phyloP scores from a whole-genome alignment of 495 filamentous ascomycete genomes.

The Hyaloscypha bicolor region DNA sequence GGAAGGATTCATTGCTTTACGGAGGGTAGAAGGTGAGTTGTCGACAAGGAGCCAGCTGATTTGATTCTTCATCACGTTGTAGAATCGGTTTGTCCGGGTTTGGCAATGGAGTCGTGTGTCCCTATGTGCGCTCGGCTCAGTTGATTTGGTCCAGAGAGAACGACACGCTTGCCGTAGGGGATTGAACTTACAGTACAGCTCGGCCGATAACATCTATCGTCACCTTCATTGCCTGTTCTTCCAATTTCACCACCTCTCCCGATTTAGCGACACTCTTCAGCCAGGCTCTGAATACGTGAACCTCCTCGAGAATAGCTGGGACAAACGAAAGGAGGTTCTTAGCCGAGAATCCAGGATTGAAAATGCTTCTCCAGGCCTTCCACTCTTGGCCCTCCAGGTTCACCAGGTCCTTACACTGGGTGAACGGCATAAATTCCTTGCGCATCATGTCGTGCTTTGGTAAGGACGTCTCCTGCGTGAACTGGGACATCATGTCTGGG shows the following conservation, averaged over 20 bases:
- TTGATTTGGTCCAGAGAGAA: no score
- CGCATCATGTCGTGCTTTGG: constrained; percentile 37
- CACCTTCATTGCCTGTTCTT: constrained; percentile 37
- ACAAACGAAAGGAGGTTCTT: constrained; percentile 45
- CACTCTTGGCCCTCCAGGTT: not conserved
- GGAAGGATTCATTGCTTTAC: constrained; percentile 17
- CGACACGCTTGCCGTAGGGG: no score
- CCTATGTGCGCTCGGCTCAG: not conserved
- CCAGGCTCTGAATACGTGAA: constrained; percentile 36
- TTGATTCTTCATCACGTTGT: constrained; percentile 6
- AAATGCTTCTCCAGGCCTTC: constrained; percentile 20
- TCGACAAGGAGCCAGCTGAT: constrained; percentile 1
- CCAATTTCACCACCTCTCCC: constrained; percentile 38
- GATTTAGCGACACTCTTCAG: constrained; percentile 33
- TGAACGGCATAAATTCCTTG: constrained; percentile 38
- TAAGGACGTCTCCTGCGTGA: constrained; percentile 36
- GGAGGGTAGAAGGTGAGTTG: constrained; percentile 1
- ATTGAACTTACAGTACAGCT: constrained; percentile 37
- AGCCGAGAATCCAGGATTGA: constrained; percentile 50
- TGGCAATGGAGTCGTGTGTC: not conserved
- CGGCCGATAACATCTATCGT: constrained; percentile 49
- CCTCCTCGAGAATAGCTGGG: constrained; percentile 46
- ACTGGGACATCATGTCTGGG: constrained; percentile 39
- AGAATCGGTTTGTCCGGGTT: not conserved
- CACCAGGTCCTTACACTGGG: constrained; percentile 15